phyloP scores from a whole-genome alignment of 306 rosid species.

The Medicago arabica region DNA sequence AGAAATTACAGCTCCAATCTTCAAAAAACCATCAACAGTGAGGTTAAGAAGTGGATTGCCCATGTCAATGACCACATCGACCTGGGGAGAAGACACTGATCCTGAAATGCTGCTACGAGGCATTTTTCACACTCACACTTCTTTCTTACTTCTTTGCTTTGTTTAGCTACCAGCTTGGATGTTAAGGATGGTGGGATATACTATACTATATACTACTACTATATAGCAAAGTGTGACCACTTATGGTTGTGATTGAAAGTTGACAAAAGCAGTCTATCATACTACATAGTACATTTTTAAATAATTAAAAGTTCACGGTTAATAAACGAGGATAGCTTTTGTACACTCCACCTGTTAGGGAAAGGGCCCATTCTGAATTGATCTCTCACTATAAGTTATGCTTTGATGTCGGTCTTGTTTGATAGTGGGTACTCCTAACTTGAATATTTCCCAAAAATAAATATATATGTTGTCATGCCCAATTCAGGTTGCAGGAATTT shows the following conservation, averaged over 20 bases:
- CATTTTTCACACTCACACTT: conserved; percentile 49
- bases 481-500: no score
- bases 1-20: conserved; percentile 77
- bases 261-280: background rate
- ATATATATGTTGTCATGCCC: no score
- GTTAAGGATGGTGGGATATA: background rate
- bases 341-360: background rate
- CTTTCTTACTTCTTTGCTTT: background rate
- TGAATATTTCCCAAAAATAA: no score
- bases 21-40: conserved; percentile 86
- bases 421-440: background rate
- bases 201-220: background rate
- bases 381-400: background rate
- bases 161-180: background rate
- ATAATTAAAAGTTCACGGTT: background rate
- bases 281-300: background rate
- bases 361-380: background rate
- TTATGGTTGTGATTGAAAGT: background rate
- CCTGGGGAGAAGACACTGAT: conserved; percentile 56
- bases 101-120: conserved; percentile 55
- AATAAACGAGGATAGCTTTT: background rate
- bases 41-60: conserved; percentile 78
- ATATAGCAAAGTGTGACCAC: no score
- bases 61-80: conserved; percentile 69
- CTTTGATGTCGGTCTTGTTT: background rate